Conservation (phyloP, 352 stramenopile species). For the Phytophthora pistaciae region DNA sequence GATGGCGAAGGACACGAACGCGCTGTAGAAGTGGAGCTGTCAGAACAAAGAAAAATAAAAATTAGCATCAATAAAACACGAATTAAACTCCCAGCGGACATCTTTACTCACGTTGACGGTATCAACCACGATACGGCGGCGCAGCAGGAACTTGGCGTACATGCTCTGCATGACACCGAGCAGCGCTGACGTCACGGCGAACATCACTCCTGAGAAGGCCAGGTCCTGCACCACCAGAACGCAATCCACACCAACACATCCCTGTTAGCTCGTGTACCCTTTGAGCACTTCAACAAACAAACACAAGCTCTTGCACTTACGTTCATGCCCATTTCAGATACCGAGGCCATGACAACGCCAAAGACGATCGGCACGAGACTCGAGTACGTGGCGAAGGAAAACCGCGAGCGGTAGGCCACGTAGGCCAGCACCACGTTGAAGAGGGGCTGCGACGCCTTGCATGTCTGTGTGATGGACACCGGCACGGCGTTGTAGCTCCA, state of each 20-base stretch:
- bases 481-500: conserved; percentile 90
- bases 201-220: conserved; percentile 70
- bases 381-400: conserved; percentile 79
- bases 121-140: conserved; percentile 78
- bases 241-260: conserved; percentile 5
- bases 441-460: conserved; percentile 88
- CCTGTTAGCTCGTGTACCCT: background rate
- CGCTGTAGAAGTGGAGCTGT: conserved; percentile 90
- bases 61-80: no score
- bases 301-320: conserved; percentile 25
- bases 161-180: conserved; percentile 90
- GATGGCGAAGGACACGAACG: conserved; percentile 85
- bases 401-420: conserved; percentile 76
- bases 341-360: conserved; percentile 82
- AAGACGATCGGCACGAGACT: conserved; percentile 85
- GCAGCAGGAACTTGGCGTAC: conserved; percentile 89
- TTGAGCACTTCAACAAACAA: background rate
- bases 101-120: conserved; percentile 79
- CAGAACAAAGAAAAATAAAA: background rate
- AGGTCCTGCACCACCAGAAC: conserved; percentile 55
- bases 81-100: no score
- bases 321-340: conserved; percentile 91
- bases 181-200: conserved; percentile 77
- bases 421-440: conserved; percentile 90
- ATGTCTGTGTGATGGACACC: conserved; percentile 87